These are phyloP conservation scores for Gossypium gossypioides DNA, from an alignment of 441 rosid genomes.

Conservation along the genomic window DNA sequence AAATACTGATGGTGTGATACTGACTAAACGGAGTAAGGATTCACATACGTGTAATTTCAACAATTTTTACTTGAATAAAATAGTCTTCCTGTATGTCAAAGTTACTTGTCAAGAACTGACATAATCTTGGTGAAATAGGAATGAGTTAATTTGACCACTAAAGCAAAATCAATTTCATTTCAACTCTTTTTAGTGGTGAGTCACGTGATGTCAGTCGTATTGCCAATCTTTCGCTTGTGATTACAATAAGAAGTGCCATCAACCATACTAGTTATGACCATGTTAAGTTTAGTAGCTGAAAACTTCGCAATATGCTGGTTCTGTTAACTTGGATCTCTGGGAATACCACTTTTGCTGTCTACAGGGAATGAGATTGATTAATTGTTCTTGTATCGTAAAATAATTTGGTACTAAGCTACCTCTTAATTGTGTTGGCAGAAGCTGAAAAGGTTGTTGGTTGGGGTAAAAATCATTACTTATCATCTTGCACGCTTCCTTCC, in stretches of 20 bases:
- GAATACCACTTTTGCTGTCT: background rate
- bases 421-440: constrained; percentile 39
- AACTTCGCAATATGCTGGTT: background rate
- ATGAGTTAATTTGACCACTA: background rate
- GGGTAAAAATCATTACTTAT: constrained; percentile 81
- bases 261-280: background rate
- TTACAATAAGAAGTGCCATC: background rate
- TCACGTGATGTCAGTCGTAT: background rate
- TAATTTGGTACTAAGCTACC: background rate
- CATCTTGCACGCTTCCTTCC: constrained; percentile 52
- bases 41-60: constrained; percentile 7
- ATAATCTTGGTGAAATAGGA: background rate
- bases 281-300: background rate
- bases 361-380: background rate
- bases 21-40: constrained; percentile 71
- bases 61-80: background rate
- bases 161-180: background rate
- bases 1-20: constrained; percentile 69
- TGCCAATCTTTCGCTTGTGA: background rate
- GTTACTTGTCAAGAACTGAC: background rate
- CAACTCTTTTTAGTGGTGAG: background rate
- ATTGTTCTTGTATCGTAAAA: background rate
- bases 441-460: constrained; percentile 91
- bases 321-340: background rate
- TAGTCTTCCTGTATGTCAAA: background rate